Base-by-base conservation (phyloP, 2,329 filamentous ascomycete species). In the Xylariaceae sp. region DNA sequence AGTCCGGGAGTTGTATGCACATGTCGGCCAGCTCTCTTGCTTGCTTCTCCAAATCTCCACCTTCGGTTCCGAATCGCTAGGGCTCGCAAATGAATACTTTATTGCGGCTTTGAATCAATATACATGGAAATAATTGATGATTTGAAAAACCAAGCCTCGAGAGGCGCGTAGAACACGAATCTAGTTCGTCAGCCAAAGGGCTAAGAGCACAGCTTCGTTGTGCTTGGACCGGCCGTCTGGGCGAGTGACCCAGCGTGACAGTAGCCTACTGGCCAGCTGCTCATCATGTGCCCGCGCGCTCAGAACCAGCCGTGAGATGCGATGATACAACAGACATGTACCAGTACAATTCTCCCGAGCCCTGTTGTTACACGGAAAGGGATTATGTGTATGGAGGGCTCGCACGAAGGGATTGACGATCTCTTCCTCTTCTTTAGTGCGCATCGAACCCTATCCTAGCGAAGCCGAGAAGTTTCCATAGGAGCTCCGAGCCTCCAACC, bases 401-500 rank as follows among this genome's bases (percentile, higher is more conserved):
- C n/a, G n/a, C n/a, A n/a, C 3, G 33, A 46, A 8, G 30, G 35
- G 24, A 45, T 20, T 40, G 36, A 33, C 45, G 50, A 57, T 49
- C 39, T 36, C n/a, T n/a, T n/a, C n/a, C n/a, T n/a, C n/a, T n/a
- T n/a, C n/a, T n/a, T n/a, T n/a, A n/a, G n/a, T n/a, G n/a, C n/a
- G n/a, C 40, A 43, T 43, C n/a, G 39, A 44, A 20, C n/a, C 36
- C 11, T 10, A 16, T 42, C 35, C 32, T 50, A 27, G 15, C 27
- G 32, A 48, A 20, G 32, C 41, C 20, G 32, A 33, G 24, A 39
- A 39, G 32, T 36, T 13, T n/a, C n/a, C 13, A 23, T n/a, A 30
- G 23, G 16, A 55, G 52, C 33, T 27, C 39, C 40, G 40, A 46
- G 52, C 42, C 42, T 46, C 52, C 46, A 35, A 37, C 40, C 30